Percentiles rank a stretch among this genome's conserved stretches.
phyloP scores from a whole-genome alignment of 192 early-diverging fungal species.

The Coemansia sp. region DNA sequence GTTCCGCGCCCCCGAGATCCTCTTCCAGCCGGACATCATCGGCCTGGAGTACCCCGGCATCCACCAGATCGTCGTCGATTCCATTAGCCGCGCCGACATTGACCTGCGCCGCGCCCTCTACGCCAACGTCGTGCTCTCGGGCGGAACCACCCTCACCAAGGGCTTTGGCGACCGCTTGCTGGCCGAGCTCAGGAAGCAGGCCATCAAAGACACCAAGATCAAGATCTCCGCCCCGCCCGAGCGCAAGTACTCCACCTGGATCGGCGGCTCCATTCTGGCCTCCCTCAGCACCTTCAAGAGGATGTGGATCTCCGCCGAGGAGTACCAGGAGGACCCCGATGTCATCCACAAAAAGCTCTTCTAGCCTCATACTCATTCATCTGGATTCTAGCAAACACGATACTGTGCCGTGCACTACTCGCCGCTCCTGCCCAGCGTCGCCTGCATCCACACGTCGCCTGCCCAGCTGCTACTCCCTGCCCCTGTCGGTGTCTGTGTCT shows the following conservation, averaged over 20 bases:
- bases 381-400: too few relatives aligned
- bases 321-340: constrained; percentile 95
- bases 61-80: constrained; percentile 88
- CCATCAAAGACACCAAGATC: constrained; percentile 92
- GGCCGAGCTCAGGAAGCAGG: constrained; percentile 81
- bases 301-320: constrained; percentile 99
- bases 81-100: constrained; percentile 90
- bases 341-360: constrained; percentile 79
- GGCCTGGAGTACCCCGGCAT: constrained; percentile 90
- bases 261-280: constrained; percentile 93
- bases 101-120: constrained; percentile 87
- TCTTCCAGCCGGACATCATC: constrained; percentile 92
- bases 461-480: too few relatives aligned
- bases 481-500: too few relatives aligned
- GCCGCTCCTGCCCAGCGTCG: not conserved
- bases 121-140: constrained; percentile 89
- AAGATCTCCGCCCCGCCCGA: constrained; percentile 96
- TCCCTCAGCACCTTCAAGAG: constrained; percentile 98
- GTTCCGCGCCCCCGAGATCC: constrained; percentile 91
- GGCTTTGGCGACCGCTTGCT: constrained; percentile 93
- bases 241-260: constrained; percentile 98
- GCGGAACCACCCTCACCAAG: constrained; percentile 88
- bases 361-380: constrained; percentile 18
- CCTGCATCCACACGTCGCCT: constrained; percentile 24
- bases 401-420: not conserved